Evolutionary conservation across 2,329 filamentous ascomycete species (phyloP), one percentile per base, ranked within the genome.

Genomic region (Pezicula neosporulosa): DNA sequence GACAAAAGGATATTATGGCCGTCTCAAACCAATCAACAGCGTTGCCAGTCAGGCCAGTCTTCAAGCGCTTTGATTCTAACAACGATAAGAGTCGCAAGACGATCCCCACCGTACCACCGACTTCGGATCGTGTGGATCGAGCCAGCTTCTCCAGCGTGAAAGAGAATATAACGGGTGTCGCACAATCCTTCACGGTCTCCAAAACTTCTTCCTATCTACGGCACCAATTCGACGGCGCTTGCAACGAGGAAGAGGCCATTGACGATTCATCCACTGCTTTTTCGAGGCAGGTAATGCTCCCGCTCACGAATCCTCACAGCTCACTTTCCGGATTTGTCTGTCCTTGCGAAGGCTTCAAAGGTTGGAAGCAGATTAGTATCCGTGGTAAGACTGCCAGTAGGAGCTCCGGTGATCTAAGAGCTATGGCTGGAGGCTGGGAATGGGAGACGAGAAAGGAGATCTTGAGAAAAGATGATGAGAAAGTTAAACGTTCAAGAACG

Each of bases 291-390:
- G 18, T 59, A 50, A 44, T 46, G 33, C 53, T 48, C 2, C 56
- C 62, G 54, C 47, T 61, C 36, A 62, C 55, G 15, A 75, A 77
- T 59, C 80, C 80, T 50, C 66, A 77, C 60, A 82, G 77, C 70
- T 73, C 68, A 58, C 74, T 84, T 37, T 79, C 82, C 64, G 80
- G 78, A 52, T 78, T 77, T 63, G 82, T 80, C 72, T 77, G 75
- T 56, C 81, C 82, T 19, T 50, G 75, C 75, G 55, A 82, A 58
- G 75, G 72, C 65, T 84, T 84, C 65, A 74, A 73, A 55, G 82
- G 81, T 47, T 85, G 82, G 82, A 84, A 82, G 70, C 74, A 78
- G 61, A 84, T 85, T 63, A 75, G 76, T 50, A 74, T 85, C 55
- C 76, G 73, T 66, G 64, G 63, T 13, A 82, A 76, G 66, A 72